Percentiles rank a stretch among this genome's conserved stretches.
Conservation (phyloP, 1,284 basidiomycete genomes). For the Microbotryum saponariae region DNA sequence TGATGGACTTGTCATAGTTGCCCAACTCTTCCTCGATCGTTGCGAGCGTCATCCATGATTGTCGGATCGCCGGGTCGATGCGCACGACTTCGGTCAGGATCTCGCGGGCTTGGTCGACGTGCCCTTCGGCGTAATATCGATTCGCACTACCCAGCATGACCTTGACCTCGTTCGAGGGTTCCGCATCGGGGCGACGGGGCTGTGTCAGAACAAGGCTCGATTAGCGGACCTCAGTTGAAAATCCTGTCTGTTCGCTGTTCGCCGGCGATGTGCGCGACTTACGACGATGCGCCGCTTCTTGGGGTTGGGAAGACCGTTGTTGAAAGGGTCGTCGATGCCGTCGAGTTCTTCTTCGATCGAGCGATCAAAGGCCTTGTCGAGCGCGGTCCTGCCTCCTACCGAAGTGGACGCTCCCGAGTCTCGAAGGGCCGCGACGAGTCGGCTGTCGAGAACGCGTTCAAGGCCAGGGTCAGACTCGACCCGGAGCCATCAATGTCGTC, state of each 20-base stretch:
- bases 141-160: conserved; percentile 78
- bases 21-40: conserved; percentile 44
- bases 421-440: conserved; percentile 54
- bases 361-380: conserved; percentile 58
- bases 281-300: conserved; percentile 4
- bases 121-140: conserved; percentile 68
- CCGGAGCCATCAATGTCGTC: not conserved
- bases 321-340: conserved; percentile 57
- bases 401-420: conserved; percentile 46
- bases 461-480: not conserved
- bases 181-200: conserved; percentile 45
- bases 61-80: conserved; percentile 75
- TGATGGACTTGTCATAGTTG: conserved; percentile 64
- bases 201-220: not conserved
- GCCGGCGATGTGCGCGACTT: no score
- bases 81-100: conserved; percentile 85
- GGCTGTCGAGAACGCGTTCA: conserved; percentile 43
- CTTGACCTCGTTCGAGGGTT: conserved; percentile 65
- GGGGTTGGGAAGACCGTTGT: conserved; percentile 36
- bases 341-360: conserved; percentile 51
- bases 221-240: no score
- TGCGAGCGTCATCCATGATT: conserved; percentile 73
- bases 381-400: conserved; percentile 46
- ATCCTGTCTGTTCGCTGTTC: no score
- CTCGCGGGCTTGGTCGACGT: conserved; percentile 62